Evolutionary conservation across 768 basidiomycete species (phyloP).

Genomic region (Dentipellis sp.): DNA sequence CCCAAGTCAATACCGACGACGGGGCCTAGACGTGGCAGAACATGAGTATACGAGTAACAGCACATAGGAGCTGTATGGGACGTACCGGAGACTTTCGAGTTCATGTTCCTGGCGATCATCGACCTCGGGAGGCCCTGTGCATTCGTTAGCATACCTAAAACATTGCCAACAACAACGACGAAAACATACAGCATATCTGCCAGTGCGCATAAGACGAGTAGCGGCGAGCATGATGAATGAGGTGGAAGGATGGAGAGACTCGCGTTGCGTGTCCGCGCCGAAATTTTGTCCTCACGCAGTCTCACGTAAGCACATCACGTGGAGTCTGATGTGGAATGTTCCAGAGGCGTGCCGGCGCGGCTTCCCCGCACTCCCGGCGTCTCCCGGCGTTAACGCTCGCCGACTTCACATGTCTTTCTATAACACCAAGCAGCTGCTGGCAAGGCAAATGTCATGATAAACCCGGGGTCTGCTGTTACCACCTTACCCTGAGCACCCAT

Average conservation of each 20-base stretch:
- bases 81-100: constrained; percentile 85
- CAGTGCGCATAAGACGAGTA: constrained; percentile 48
- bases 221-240: constrained; percentile 60
- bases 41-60: background rate
- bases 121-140: constrained; percentile 57
- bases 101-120: constrained; percentile 85
- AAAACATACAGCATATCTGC: constrained; percentile 50
- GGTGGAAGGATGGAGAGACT: constrained; percentile 22
- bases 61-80: constrained; percentile 5
- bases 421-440: background rate
- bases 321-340: background rate
- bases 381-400: background rate
- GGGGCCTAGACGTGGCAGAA: constrained; percentile 41
- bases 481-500: constrained; percentile 1
- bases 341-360: constrained; percentile 10
- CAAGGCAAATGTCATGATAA: background rate
- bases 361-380: background rate
- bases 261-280: constrained; percentile 3
- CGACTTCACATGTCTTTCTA: background rate
- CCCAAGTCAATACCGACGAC: constrained; percentile 97
- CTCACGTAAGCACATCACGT: background rate
- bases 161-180: background rate
- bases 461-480: background rate
- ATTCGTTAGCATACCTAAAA: constrained; percentile 5
- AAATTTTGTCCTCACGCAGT: constrained; percentile 3